These are phyloP conservation scores for Phytopythium kandeliae DNA, from an alignment of 352 stramenopile genomes.

Conservation along the genomic window DNA sequence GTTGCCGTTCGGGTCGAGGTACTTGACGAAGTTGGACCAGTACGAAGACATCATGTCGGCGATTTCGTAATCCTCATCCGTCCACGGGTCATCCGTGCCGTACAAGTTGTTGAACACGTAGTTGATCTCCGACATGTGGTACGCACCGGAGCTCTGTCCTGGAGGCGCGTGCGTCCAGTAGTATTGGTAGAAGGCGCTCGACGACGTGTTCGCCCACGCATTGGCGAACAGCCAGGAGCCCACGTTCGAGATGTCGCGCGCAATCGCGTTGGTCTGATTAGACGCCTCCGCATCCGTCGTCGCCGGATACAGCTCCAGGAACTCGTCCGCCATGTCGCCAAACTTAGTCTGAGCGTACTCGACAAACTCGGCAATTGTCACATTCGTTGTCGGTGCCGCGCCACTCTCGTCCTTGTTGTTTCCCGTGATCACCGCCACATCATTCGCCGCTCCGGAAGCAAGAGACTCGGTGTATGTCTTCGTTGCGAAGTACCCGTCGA, in stretches of 20 bases:
- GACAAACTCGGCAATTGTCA: conserved; percentile 14
- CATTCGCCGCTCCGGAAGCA: conserved; percentile 6
- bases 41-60: conserved; percentile 13
- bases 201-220: conserved; percentile 8
- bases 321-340: conserved; percentile 10
- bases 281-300: conserved; percentile 7
- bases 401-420: conserved; percentile 14
- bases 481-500: conserved; percentile 10
- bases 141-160: conserved; percentile 12
- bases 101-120: conserved; percentile 20
- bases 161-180: conserved; percentile 11
- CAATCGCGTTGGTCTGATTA: conserved; percentile 7
- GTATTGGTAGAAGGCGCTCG: conserved; percentile 11
- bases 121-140: conserved; percentile 19
- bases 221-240: conserved; percentile 13
- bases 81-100: conserved; percentile 12
- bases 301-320: conserved; percentile 9
- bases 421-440: conserved; percentile 12
- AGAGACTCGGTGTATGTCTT: conserved; percentile 10
- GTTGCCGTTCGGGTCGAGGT: conserved; percentile 11
- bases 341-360: conserved; percentile 6
- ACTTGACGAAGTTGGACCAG: conserved; percentile 18
- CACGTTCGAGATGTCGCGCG: conserved; percentile 11
- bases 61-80: conserved; percentile 10
- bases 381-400: conserved; percentile 10